Base-by-base conservation (phyloP, 345 rosid genomes). In the Murraya paniculata region DNA sequence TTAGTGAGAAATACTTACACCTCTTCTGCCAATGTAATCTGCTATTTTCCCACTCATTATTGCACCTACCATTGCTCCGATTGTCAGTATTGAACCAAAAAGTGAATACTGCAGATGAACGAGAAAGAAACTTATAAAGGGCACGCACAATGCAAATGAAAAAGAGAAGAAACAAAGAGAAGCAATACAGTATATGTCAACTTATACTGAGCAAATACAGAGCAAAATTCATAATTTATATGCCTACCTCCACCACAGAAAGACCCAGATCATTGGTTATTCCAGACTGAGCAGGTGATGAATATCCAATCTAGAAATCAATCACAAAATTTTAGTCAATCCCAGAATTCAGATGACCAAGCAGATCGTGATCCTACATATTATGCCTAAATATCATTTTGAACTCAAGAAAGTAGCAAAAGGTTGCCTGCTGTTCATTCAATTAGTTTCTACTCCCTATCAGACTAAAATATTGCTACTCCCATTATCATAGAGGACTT, bases 21-120 rank as follows among this genome's bases (percentile, higher is more conserved):
- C 87, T 82, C 91, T 89, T 81, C 95, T 82, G 74, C 98, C 97
- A 7, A 90, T 80, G 68, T 71, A 78, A 85, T 94, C 97, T 10
- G 97, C 91, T 41, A 89, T 76, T 77, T 67, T 83, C 64, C 98
- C 97, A 70, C 95, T 92, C 85, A 86, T 84, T 14, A 86, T 83
- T 22, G 95, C 95, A 7, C 98, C 98, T 27, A 94, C 77, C 98
- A 91, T 92, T 57, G 95, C 98, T 64, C 98, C 98, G 61, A 90
- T 79, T 0, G 95, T 91, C 75, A 94, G 72, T 83, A 92, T 86
- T 31, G 97, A 94, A 70, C 95, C 97, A 31, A 94, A 94, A 73
- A 91, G 70, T 27, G 97, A 92, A 81, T 85, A 94, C 98, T 94
- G 88, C 86, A 83, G 9, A 35, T 2, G 36, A 72, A 25, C 7